phyloP scores from a whole-genome alignment of 2,329 filamentous ascomycete species.

The Saccharata proteae region DNA sequence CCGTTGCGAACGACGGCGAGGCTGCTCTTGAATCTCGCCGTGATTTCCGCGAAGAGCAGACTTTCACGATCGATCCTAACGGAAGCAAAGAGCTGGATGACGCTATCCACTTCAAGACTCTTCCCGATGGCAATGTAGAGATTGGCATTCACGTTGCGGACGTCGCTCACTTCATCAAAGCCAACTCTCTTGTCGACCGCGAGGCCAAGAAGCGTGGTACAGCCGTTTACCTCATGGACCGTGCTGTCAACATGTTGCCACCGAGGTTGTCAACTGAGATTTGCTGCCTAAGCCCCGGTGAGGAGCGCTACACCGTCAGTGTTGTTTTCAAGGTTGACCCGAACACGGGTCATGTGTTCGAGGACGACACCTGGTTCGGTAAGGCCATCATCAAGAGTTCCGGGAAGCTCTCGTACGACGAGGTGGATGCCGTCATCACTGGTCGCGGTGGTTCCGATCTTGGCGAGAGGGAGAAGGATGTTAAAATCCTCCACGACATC shows the following conservation, averaged over 20 bases:
- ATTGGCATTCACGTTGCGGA: constrained; percentile 93
- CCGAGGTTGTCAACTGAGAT: constrained; percentile 74
- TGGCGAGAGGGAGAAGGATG: constrained; percentile 58
- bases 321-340: constrained; percentile 87
- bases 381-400: constrained; percentile 87
- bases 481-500: constrained; percentile 68
- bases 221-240: constrained; percentile 87
- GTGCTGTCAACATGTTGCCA: constrained; percentile 77
- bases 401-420: constrained; percentile 70
- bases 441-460: constrained; percentile 53
- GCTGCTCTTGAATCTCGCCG: constrained; percentile 60
- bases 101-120: constrained; percentile 80
- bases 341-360: constrained; percentile 62
- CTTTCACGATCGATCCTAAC: constrained; percentile 86
- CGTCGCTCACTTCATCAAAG: constrained; percentile 92
- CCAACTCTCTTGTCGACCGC: constrained; percentile 86
- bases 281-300: constrained; percentile 73
- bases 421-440: constrained; percentile 72
- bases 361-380: constrained; percentile 87
- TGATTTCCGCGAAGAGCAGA: constrained; percentile 79
- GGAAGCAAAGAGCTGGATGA: constrained; percentile 82
- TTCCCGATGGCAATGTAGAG: constrained; percentile 75
- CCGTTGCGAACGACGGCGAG: constrained; percentile 71
- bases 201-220: constrained; percentile 98
- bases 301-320: constrained; percentile 84